Base-by-base conservation (phyloP, 805 yeast species). In the Lipomyces oligophaga region DNA sequence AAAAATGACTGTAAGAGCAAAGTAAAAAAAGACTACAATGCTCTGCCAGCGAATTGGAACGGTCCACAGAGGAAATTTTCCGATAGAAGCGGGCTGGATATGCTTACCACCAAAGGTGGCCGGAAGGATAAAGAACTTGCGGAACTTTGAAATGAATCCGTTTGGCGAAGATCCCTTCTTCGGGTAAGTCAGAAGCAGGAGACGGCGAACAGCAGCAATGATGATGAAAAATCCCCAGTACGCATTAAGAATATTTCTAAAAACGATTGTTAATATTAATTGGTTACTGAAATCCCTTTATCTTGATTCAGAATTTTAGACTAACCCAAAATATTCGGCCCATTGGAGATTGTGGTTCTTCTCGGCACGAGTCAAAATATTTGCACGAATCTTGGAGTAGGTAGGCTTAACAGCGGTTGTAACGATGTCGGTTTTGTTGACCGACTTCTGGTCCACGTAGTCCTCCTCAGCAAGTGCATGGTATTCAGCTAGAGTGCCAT, bases 1-100 rank as follows among this genome's bases (percentile, higher is more conserved):
- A 26, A 70, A 59, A 28, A 63, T 47, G 5, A 64, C 25, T 16
- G 65, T 58, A 16, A 76, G 45, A 2, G 57, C 45, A n/a, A 60
- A 34, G 52, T 65, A 72, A 1, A 64, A 68, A 5, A 57, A 16
- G 11, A 73, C 52, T 8, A 68, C 63, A 6, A 69, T 34, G 0
- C 70, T 54, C 47, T 72, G 72, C 18, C 66, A 58, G 30, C 76
- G 60, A 4, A 75, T 63, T 3, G 77, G 76, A 6, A 70, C 26
- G 38, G 33, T 49, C 33, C 54, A 44, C 3, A 55, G 38, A 33
- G 55, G 48, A 15, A 47, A 31, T 7, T 56, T 49, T 8, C 51
- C 28, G 19, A 43, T 21, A 5, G 38, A 38, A 15, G 41, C 26
- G 6, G 61, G 55, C 13, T 48, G 43, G 19, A 60, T 47, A 43